These are phyloP conservation scores for Penicillium chermesinum DNA, from an alignment of 495 filamentous ascomycete genomes.

Conservation along the genomic window DNA sequence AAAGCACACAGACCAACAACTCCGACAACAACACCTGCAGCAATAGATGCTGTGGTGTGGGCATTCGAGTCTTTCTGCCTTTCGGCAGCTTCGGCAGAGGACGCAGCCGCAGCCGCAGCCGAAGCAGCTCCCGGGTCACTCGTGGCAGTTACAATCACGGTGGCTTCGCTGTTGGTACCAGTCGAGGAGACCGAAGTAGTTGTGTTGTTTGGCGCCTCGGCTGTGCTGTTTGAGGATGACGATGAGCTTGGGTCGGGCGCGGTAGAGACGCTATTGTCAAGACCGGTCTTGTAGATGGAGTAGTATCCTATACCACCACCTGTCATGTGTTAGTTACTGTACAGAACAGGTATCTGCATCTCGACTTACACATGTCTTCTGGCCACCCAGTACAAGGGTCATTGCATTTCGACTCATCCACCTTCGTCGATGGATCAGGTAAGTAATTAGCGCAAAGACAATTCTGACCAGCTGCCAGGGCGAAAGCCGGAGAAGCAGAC, in stretches of 20 bases:
- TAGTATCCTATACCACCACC: conserved; percentile 42
- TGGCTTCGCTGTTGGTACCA: conserved; percentile 31
- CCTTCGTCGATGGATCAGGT: conserved; percentile 36
- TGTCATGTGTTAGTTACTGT: conserved; percentile 16
- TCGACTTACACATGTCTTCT: conserved; percentile 43
- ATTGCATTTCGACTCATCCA: conserved; percentile 32
- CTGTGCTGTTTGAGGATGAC: conserved; percentile 8
- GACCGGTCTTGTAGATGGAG: conserved; percentile 43
- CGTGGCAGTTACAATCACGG: conserved; percentile 32
- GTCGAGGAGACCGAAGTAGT: conserved; percentile 12
- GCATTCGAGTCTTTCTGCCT: conserved; percentile 25
- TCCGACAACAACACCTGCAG: conserved; percentile 82
- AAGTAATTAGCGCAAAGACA: conserved; percentile 46
- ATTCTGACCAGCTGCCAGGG: conserved; percentile 34
- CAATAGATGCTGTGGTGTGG: conserved; percentile 70
- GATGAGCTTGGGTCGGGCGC: conserved; percentile 5
- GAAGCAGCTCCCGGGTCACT: conserved; percentile 6
- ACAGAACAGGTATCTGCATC: not conserved
- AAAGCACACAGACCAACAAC: conserved; percentile 64
- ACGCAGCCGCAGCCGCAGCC: not conserved
- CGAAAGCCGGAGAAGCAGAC: conserved; percentile 36
- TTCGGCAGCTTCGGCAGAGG: not conserved
- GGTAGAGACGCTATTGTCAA: conserved; percentile 20
- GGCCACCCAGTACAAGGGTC: conserved; percentile 40
- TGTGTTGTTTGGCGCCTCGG: conserved; percentile 17